phyloP scores from a whole-genome alignment of 2,329 filamentous ascomycete species.

The Aspergillus versicolor region DNA sequence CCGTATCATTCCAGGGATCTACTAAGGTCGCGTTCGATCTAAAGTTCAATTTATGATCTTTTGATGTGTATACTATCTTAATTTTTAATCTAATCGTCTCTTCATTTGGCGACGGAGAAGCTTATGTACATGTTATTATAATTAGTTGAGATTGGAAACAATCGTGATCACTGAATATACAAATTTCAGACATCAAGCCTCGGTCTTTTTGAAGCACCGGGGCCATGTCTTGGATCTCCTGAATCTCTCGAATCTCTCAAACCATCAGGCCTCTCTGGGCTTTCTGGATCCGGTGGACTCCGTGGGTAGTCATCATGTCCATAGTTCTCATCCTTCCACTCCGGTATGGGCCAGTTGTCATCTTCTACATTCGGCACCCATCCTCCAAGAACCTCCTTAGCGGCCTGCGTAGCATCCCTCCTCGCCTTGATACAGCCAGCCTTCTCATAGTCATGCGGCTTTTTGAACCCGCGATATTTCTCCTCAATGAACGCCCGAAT shows the following conservation, averaged over 20 bases:
- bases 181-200: slow-evolving; percentile 16
- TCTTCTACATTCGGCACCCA: slow-evolving; percentile 41
- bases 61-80: neutral
- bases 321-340: neutral
- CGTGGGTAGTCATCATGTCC: too few species aligned
- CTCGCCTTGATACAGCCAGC: slow-evolving; percentile 17
- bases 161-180: neutral
- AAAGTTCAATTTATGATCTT: neutral
- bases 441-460: neutral
- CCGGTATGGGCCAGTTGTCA: slow-evolving; percentile 30
- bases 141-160: neutral
- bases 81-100: neutral
- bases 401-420: slow-evolving; percentile 30
- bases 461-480: slow-evolving; percentile 36
- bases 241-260: neutral
- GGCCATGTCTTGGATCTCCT: slow-evolving; percentile 24
- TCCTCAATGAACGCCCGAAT: slow-evolving; percentile 7
- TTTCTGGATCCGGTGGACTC: too few species aligned
- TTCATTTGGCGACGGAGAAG: neutral
- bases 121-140: neutral
- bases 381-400: slow-evolving; percentile 32
- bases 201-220: slow-evolving; percentile 29
- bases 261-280: neutral
- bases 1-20: slow-evolving; percentile 81
- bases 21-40: slow-evolving; percentile 51